These are phyloP conservation scores for Plantago lanceolata DNA, from an alignment of 305 asterid species.

Conservation along the genomic window DNA sequence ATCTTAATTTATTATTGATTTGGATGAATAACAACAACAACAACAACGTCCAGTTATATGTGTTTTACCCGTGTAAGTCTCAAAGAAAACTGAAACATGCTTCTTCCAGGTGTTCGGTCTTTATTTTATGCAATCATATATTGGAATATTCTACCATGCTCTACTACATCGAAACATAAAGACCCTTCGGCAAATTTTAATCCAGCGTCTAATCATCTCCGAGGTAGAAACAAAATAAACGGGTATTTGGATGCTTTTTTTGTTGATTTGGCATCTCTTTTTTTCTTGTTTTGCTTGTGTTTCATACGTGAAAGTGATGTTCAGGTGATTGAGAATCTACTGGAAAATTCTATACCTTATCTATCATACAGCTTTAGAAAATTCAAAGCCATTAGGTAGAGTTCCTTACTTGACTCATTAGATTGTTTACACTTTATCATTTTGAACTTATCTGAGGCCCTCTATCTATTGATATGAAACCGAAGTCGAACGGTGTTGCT, in stretches of 20 bases:
- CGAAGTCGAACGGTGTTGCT: constrained; percentile 24
- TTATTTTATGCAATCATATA: constrained; percentile 92
- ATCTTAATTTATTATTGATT: no score
- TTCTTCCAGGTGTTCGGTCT: constrained; percentile 81
- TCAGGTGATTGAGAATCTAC: constrained; percentile 80
- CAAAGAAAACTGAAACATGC: constrained; percentile 4
- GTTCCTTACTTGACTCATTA: constrained; percentile 10
- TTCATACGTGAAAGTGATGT: constrained; percentile 19
- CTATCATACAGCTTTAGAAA: constrained; percentile 72
- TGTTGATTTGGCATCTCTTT: not conserved
- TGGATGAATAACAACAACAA: no score
- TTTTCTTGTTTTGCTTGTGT: constrained; percentile 7
- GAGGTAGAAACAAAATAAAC: constrained; percentile 50
- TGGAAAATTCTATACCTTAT: constrained; percentile 82
- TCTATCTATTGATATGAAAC: constrained; percentile 8
- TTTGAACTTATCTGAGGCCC: not conserved
- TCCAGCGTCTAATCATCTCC: constrained; percentile 76
- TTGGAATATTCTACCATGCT: constrained; percentile 89
- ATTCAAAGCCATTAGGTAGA: constrained; percentile 66
- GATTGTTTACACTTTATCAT: constrained; percentile 3
- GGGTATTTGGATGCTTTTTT: not conserved
- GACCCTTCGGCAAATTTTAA: constrained; percentile 81
- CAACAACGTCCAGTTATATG: not conserved
- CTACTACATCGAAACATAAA: constrained; percentile 72
- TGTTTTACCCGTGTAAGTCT: not conserved